A percentile compares a stretch with the other conserved stretches of the same genome.
phyloP scores from a whole-genome alignment of 1,284 basidiomycete genomes.

The Sparassis latifolia region DNA sequence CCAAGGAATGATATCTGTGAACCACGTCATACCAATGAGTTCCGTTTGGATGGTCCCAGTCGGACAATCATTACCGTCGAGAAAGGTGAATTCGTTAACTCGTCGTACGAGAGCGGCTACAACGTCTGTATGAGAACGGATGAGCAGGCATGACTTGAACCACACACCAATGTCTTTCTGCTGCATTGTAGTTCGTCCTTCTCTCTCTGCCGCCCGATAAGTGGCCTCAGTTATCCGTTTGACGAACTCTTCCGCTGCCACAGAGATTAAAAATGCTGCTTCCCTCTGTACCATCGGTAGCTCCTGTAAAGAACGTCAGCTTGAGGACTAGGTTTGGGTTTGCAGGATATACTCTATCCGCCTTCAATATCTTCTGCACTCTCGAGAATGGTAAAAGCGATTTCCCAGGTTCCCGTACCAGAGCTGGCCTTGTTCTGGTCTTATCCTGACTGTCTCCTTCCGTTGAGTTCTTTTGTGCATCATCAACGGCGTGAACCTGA shows the following conservation, averaged over 20 bases:
- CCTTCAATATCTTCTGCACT: conserved; percentile 76
- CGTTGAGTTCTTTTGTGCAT: too few relatives aligned
- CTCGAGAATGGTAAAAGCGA: conserved; percentile 63
- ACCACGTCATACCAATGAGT: background rate
- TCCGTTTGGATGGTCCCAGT: too few relatives aligned
- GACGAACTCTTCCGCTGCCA: conserved; percentile 77
- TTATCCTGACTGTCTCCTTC: too few relatives aligned
- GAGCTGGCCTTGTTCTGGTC: too few relatives aligned
- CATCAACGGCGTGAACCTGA: too few relatives aligned
- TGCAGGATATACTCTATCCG: conserved; percentile 51
- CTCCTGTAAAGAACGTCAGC: conserved; percentile 38
- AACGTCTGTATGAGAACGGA: too few relatives aligned
- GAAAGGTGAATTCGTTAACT: conserved; percentile 68
- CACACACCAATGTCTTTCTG: conserved; percentile 61
- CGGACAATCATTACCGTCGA: conserved; percentile 40
- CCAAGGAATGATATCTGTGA: conserved; percentile 52
- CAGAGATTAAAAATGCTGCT: conserved; percentile 63
- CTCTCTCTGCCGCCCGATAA: conserved; percentile 52
- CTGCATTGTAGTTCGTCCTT: conserved; percentile 62
- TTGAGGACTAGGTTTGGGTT: too few relatives aligned
- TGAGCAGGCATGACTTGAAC: too few relatives aligned
- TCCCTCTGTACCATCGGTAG: conserved; percentile 68
- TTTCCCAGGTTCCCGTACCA: conserved; percentile 38
- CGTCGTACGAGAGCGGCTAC: conserved; percentile 55
- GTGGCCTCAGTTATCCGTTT: conserved; percentile 55